Evolutionary conservation across 2,329 filamentous ascomycete species (phyloP), one percentile per base, ranked within the genome.

Genomic region (Cytospora paraplurivora): DNA sequence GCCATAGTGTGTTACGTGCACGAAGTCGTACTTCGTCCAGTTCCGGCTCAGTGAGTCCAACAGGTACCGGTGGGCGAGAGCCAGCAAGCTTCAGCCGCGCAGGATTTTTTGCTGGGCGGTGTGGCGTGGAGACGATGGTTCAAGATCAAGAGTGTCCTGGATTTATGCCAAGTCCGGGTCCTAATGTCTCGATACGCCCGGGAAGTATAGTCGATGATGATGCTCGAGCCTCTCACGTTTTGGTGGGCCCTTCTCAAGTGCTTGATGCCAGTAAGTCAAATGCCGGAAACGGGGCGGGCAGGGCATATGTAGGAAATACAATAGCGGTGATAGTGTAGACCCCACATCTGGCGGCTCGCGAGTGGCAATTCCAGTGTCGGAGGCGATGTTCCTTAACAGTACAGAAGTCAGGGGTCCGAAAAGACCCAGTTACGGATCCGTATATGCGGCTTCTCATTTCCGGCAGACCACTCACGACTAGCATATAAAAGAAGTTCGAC

Each of bases 171-270:
- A 97, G 17, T 19, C 13, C n/a, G 69, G 5, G 80, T 82, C 70
- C 80, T 86, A 35, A 97, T 27, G 74, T 12, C 94, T 79, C 37
- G 84, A 83, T 61, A 87, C 79, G 47, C 88, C 37, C 79, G 76
- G 15, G 80, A 77, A 0, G 93, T 94, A 68, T 89, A 87, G 3
- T 98, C 73, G 15, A 88, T 84, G 68, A 97, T 89, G 1, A 92
- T 97, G 44, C 44, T 47, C 44, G 12, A 19, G n/a, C 21, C 44
- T 21, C 17, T 47, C 44, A 21, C 7, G 19, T 17, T 47, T 4
- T 19, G 44, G 21, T 47, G 17, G 44, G 44, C 19, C n/a, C 38
- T 10, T 10, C n/a, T 47, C n/a, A 1, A 47, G 11, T 21, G n/a
- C 21, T 10, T 21, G 44, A 47, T 47, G 44, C 17, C 44, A 47